Evolutionary conservation across 2,329 filamentous ascomycete genomes (phyloP).

Genomic region (Apiospora pterosperma): DNA sequence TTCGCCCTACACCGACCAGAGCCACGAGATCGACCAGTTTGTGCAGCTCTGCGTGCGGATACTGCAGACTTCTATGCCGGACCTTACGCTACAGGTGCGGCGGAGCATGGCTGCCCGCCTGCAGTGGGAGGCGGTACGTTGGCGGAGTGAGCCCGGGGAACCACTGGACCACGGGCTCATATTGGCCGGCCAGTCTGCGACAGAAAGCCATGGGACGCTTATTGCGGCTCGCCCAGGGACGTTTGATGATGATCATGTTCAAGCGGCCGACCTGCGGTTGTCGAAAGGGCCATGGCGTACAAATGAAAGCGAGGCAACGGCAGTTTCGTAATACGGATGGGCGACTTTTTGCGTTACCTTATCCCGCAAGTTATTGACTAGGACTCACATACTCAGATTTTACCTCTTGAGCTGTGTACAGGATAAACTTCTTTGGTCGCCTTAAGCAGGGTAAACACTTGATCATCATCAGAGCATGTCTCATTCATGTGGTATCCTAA

Average conservation of each 20-base stretch:
- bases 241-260: background rate
- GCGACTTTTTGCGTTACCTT: background rate
- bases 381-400: background rate
- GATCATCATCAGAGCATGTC: background rate
- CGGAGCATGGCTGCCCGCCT: background rate
- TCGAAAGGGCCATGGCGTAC: background rate
- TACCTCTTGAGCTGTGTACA: background rate
- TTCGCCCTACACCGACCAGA: background rate
- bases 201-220: background rate
- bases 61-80: background rate
- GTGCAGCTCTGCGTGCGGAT: background rate
- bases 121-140: background rate
- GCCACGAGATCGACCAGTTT: background rate
- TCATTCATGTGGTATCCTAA: conserved; percentile 2
- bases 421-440: no score
- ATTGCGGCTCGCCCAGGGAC: background rate
- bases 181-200: background rate
- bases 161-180: background rate
- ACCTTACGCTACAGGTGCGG: background rate
- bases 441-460: background rate
- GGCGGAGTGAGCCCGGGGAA: background rate
- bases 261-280: background rate
- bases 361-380: background rate
- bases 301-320: background rate
- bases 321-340: background rate